A percentile compares a stretch with the other conserved stretches of the same genome.
Evolutionary conservation across 2,329 filamentous ascomycete species (phyloP).

Genomic region (Sclerotinia trifoliorum): DNA sequence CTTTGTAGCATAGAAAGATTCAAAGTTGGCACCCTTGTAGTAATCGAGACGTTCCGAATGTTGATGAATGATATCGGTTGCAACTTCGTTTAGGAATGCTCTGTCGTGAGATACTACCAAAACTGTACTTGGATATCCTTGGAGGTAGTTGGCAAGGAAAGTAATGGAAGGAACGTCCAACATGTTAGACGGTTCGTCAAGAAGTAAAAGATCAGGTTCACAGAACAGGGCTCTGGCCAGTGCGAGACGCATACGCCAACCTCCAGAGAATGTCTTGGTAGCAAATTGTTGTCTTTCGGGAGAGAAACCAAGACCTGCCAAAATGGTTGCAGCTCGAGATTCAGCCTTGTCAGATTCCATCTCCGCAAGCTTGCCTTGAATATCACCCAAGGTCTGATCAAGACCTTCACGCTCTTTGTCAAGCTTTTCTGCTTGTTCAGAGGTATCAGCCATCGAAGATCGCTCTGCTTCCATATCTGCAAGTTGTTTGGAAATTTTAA

Average conservation of each 20-base stretch:
- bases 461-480: conserved; percentile 75
- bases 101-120: conserved; percentile 98
- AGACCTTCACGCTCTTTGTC: conserved; percentile 87
- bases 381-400: conserved; percentile 85
- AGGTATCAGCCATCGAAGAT: conserved; percentile 82
- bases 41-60: conserved; percentile 97
- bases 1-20: conserved; percentile 94
- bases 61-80: conserved; percentile 98
- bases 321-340: conserved; percentile 88
- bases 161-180: conserved; percentile 99
- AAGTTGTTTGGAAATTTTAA: conserved; percentile 76
- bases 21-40: conserved; percentile 97
- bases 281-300: conserved; percentile 86
- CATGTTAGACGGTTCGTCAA: conserved; percentile 99
- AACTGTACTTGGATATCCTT: conserved; percentile 89
- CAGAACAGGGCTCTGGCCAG: conserved; percentile 95
- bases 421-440: conserved; percentile 78
- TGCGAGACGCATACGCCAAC: conserved; percentile 98
- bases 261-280: conserved; percentile 97
- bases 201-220: conserved; percentile 90
- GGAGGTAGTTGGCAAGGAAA: conserved; percentile 94
- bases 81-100: conserved; percentile 97
- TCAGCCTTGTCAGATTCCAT: conserved; percentile 99
- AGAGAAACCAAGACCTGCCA: conserved; percentile 96
- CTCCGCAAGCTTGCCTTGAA: conserved; percentile 87